Conservation (phyloP, 1,284 basidiomycete species). For the Microbotryum intermedium region DNA sequence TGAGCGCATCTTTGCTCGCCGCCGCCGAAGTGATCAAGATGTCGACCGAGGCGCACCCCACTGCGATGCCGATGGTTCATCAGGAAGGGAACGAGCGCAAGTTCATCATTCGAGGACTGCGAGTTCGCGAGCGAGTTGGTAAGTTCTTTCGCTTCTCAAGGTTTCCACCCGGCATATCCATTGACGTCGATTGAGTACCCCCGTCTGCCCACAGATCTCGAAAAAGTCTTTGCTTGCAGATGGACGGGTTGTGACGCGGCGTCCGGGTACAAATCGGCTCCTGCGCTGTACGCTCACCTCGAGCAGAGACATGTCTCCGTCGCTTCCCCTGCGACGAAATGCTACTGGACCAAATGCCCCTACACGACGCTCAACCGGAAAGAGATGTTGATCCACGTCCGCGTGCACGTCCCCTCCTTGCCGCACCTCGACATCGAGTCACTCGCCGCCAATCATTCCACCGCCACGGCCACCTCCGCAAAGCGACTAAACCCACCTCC, state of each 20-base stretch:
- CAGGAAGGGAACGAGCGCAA: constrained; percentile 52
- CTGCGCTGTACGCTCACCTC: constrained; percentile 11
- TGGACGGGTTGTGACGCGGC: constrained; percentile 10
- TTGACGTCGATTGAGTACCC: too few relatives aligned
- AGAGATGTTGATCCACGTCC: constrained; percentile 19
- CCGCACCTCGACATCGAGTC: neutral
- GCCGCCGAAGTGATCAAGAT: constrained; percentile 83
- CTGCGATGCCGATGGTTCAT: constrained; percentile 72
- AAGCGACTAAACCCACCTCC: neutral
- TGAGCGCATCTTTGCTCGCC: constrained; percentile 48
- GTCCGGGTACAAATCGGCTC: neutral
- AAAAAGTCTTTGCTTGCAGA: constrained; percentile 1
- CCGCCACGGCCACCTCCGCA: neutral
- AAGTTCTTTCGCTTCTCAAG: neutral
- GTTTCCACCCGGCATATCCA: neutral
- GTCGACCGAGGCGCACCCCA: constrained; percentile 64
- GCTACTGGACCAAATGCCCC: constrained; percentile 18
- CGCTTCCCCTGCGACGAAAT: neutral
- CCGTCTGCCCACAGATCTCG: too few relatives aligned
- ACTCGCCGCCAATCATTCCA: too few relatives aligned
- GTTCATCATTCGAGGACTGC: constrained; percentile 73
- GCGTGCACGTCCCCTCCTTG: constrained; percentile 22
- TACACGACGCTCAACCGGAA: neutral
- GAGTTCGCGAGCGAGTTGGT: constrained; percentile 39
- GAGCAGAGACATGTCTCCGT: constrained; percentile 13